Evolutionary conservation across 2,329 filamentous ascomycete species (phyloP).

Genomic region (Exserohilum turcica): DNA sequence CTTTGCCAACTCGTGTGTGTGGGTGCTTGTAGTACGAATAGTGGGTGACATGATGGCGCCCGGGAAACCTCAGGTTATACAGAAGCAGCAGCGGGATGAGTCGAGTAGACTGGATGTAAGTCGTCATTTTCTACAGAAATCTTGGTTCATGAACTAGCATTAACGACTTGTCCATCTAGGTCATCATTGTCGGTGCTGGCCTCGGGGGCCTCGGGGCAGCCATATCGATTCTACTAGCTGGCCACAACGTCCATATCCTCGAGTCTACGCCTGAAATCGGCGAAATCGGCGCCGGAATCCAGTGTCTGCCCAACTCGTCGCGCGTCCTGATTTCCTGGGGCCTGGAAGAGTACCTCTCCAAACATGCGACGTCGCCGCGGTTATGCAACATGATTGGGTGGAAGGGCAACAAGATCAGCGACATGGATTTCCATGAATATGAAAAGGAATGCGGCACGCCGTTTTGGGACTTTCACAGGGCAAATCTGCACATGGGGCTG

Average conservation of each 20-base stretch:
- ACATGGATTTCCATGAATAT: conserved; percentile 55
- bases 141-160: background rate
- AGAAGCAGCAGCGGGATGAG: conserved; percentile 33
- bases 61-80: conserved; percentile 32
- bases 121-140: background rate
- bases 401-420: conserved; percentile 57
- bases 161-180: conserved; percentile 17
- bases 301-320: conserved; percentile 56
- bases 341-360: conserved; percentile 49
- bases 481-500: conserved; percentile 57
- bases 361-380: conserved; percentile 52
- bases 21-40: no score
- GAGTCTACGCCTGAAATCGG: conserved; percentile 55
- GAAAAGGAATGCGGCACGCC: conserved; percentile 46
- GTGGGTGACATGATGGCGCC: conserved; percentile 32
- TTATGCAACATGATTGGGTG: conserved; percentile 58
- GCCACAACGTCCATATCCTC: conserved; percentile 56
- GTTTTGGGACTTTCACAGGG: conserved; percentile 63
- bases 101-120: conserved; percentile 36
- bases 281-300: conserved; percentile 59
- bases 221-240: conserved; percentile 54
- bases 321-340: conserved; percentile 58
- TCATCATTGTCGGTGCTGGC: conserved; percentile 62
- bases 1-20: background rate
- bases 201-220: conserved; percentile 60